These are phyloP conservation scores for Pseudocercospora macadamiae DNA, from an alignment of 2,329 filamentous ascomycete species.

Conservation along the genomic window DNA sequence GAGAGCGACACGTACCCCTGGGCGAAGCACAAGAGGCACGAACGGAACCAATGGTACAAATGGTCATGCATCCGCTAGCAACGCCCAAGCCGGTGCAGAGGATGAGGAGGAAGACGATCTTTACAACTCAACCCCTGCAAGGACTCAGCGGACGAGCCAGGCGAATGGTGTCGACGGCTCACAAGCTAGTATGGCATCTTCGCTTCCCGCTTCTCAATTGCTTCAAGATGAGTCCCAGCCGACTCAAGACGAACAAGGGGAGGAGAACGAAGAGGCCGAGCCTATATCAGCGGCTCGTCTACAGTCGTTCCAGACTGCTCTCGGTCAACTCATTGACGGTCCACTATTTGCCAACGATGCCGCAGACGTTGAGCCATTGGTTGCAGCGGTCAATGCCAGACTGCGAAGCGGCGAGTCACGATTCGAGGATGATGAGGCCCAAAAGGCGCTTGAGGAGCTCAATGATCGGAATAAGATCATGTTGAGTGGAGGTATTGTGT, in stretches of 20 bases:
- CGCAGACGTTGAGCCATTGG: constrained; percentile 72
- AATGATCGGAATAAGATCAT: constrained; percentile 88
- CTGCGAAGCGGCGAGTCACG: constrained; percentile 60
- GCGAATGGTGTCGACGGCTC: constrained; percentile 41
- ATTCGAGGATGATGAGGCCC: constrained; percentile 73
- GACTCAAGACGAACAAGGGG: constrained; percentile 34
- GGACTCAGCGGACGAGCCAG: constrained; percentile 39
- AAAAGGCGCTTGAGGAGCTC: constrained; percentile 77
- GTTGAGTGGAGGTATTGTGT: constrained; percentile 57
- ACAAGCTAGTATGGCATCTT: constrained; percentile 76
- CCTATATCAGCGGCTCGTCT: constrained; percentile 66
- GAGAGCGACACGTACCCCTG: constrained; percentile 33
- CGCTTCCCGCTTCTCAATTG: constrained; percentile 73
- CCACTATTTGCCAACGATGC: constrained; percentile 86
- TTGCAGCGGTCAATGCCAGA: constrained; percentile 77
- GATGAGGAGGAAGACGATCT: constrained; percentile 59
- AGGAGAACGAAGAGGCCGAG: constrained; percentile 44
- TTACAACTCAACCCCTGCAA: constrained; percentile 46
- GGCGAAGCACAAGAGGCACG: constrained; percentile 27
- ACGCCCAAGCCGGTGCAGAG: constrained; percentile 38
- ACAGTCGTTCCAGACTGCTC: constrained; percentile 72
- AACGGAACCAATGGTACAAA: constrained; percentile 27
- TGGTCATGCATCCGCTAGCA: constrained; percentile 11
- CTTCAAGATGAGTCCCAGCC: constrained; percentile 57
- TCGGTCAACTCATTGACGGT: constrained; percentile 82